These are phyloP conservation scores for Metschnikowia amazonensis DNA, from an alignment of 805 yeast genomes.

Conservation along the genomic window DNA sequence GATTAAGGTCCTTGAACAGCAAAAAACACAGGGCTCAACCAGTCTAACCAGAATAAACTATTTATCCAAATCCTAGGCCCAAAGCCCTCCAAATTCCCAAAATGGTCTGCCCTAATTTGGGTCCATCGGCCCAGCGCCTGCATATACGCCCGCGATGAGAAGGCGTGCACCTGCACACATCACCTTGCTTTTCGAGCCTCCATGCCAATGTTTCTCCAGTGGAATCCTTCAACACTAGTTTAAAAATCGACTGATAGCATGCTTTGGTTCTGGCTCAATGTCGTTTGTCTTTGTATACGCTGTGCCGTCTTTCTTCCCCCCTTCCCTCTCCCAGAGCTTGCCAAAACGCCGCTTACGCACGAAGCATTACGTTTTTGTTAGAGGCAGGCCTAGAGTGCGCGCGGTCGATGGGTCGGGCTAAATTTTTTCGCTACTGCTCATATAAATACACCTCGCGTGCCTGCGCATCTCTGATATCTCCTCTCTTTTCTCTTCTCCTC, in stretches of 20 bases:
- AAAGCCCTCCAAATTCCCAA: too few relatives aligned
- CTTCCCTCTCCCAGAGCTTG: too few relatives aligned
- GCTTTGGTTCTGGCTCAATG: too few relatives aligned
- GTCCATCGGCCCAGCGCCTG: background rate
- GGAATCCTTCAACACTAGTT: too few relatives aligned
- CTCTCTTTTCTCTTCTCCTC: constrained; percentile 11
- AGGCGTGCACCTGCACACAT: background rate
- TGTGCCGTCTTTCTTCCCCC: too few relatives aligned
- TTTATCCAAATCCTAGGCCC: too few relatives aligned
- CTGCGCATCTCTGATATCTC: constrained; percentile 6
- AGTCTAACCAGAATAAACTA: too few relatives aligned
- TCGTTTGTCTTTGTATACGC: too few relatives aligned
- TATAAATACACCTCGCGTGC: constrained; percentile 13
- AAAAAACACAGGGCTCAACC: too few relatives aligned
- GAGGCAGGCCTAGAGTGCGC: constrained; percentile 8
- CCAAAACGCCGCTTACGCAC: constrained; percentile 11
- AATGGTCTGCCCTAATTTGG: too few relatives aligned
- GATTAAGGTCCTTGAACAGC: background rate
- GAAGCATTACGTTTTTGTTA: constrained; percentile 12
- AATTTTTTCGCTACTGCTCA: constrained; percentile 10
- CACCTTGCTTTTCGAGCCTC: background rate
- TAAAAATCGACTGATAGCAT: too few relatives aligned
- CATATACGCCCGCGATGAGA: background rate
- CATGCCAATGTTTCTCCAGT: too few relatives aligned
- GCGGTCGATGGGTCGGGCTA: constrained; percentile 3